Conservation (phyloP, 441 rosid species). For the Arabidopsis lyrata region DNA sequence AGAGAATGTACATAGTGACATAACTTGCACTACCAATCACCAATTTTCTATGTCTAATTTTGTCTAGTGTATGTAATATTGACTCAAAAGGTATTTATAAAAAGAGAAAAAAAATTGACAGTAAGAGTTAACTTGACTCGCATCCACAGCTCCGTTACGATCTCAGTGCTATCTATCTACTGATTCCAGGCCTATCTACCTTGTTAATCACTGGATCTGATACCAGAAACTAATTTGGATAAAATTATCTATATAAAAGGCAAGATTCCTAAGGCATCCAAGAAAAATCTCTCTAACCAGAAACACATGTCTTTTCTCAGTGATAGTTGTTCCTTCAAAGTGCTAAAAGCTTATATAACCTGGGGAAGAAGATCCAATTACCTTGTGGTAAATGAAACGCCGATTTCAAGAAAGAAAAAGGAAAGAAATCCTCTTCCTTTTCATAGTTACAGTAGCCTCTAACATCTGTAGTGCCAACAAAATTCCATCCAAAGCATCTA, state of each 20-base stretch:
- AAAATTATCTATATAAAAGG: constrained; percentile 14
- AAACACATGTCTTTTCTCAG: constrained; percentile 4
- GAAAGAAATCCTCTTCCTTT: constrained; percentile 8
- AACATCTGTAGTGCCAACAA: constrained; percentile 1
- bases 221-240: constrained; percentile 3
- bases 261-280: constrained; percentile 6
- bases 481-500: constrained; percentile 61
- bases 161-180: constrained; percentile 8
- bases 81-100: constrained; percentile 6
- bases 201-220: constrained; percentile 2
- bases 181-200: constrained; percentile 2
- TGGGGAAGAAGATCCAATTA: constrained; percentile 19
- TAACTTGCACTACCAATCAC: constrained; percentile 31
- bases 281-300: constrained; percentile 2
- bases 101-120: constrained; percentile 31
- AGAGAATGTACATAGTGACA: constrained; percentile 36
- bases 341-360: constrained; percentile 3
- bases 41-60: constrained; percentile 23
- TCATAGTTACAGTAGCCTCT: neutral
- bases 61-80: constrained; percentile 27
- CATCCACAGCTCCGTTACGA: neutral
- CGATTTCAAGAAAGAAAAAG: constrained; percentile 21
- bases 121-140: constrained; percentile 12
- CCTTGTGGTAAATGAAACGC: constrained; percentile 29
- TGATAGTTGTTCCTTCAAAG: constrained; percentile 14